Base-by-base conservation (phyloP, 306 rosid genomes). In the Pyrus bretschneideri region DNA sequence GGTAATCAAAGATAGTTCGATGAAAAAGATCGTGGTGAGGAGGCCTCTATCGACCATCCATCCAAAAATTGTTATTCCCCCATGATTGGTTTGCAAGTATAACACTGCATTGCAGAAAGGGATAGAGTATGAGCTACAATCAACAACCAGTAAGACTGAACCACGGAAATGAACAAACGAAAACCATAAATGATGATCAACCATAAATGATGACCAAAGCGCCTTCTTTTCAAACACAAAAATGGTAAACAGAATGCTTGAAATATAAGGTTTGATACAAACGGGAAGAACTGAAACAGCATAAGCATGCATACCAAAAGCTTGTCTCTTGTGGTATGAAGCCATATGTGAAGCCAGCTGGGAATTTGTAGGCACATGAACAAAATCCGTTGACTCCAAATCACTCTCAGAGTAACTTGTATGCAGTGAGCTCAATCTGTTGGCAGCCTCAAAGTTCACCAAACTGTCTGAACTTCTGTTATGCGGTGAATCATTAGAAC, bases 41-140 rank as follows among this genome's bases (percentile, higher is more conserved):
- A 92, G 91, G 52, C 83, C 89, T 6, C 97, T 82, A 67, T 92
- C 97, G n/a, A 89, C 91, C 51, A 88, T 90, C 93, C 93, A 92
- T 54, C 97, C 97, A 74, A 92, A 92, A 69, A 92, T 86, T 14
- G 97, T 89, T 82, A 92, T 87, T 29, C 97, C 97, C 73, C 93
- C 97, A 2, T 88, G 89, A 85, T 92, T 92, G 30, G 91, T 81
- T 82, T 89, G 97, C 90, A 92, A 87, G 79, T 92, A 92, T 84
- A 87, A 75, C 61, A 92, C 97, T 91, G 96, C 91, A 83, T 67
- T 60, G 73, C 68, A 74, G 63, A 80, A 40, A 45, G 46, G 25
- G 46, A 42, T 40, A 52, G 31, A 65, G 13, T 67, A 57, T 70
- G 49, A 76, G 81, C 33, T 31, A 19, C 63, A 27, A 49, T 15